Evolutionary conservation across 2,329 filamentous ascomycete genomes (phyloP).

Genomic region (Spiromastix sp.): DNA sequence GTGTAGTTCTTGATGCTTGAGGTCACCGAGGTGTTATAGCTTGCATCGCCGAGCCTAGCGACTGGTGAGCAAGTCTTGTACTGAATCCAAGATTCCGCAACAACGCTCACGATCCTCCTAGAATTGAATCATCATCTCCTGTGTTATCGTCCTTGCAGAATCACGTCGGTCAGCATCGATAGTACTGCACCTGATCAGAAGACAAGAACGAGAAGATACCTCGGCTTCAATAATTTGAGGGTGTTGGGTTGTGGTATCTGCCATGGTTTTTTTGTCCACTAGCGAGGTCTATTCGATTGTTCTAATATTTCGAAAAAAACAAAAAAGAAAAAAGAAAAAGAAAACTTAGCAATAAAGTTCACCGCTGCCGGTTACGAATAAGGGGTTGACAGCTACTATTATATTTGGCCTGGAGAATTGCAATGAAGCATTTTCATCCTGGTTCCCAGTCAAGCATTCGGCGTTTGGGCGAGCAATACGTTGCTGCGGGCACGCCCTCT

Average conservation of each 20-base stretch:
- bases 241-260: not conserved
- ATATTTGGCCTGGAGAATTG: too few species aligned
- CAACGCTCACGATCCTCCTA: slow-evolving; percentile 2
- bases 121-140: slow-evolving; percentile 1
- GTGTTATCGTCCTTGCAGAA: not conserved
- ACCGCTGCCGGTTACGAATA: too few species aligned
- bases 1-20: slow-evolving; percentile 4
- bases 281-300: not conserved
- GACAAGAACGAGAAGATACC: not conserved
- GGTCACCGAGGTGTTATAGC: slow-evolving; percentile 2
- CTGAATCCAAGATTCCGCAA: not conserved
- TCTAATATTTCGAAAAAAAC: too few species aligned
- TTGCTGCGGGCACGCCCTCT: too few species aligned
- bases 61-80: not conserved
- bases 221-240: not conserved
- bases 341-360: not conserved
- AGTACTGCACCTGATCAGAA: not conserved
- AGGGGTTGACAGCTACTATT: too few species aligned
- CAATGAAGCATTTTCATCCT: too few species aligned
- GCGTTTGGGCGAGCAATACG: too few species aligned
- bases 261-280: not conserved
- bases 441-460: too few species aligned
- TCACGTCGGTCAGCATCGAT: not conserved
- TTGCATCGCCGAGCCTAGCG: slow-evolving; percentile 3
- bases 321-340: not conserved